Conservation (phyloP, 2,329 filamentous ascomycete genomes). For the Xylariales sp. region DNA sequence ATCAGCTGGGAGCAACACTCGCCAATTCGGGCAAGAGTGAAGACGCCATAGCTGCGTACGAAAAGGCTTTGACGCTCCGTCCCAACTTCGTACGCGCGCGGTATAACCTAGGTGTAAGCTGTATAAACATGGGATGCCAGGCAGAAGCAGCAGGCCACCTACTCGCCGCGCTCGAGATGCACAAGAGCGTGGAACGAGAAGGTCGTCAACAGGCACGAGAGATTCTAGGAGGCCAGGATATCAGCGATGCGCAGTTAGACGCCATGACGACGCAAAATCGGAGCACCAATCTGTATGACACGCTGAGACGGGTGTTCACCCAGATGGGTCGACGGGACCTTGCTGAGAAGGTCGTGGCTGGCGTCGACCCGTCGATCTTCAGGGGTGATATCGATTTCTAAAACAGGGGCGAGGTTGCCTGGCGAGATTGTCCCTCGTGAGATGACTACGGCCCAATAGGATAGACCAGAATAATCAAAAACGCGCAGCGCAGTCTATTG, state of each 20-base stretch:
- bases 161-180: constrained; percentile 88
- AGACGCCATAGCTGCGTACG: constrained; percentile 95
- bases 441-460: too few relatives aligned
- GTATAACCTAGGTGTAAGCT: constrained; percentile 94
- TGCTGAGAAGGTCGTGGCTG: constrained; percentile 78
- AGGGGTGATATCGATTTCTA: constrained; percentile 85
- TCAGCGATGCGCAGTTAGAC: constrained; percentile 69
- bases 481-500: too few relatives aligned
- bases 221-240: constrained; percentile 58
- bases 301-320: constrained; percentile 86
- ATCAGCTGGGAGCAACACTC: constrained; percentile 89
- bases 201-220: constrained; percentile 79
- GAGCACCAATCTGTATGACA: constrained; percentile 95
- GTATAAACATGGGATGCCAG: constrained; percentile 96
- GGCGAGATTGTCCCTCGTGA: too few relatives aligned
- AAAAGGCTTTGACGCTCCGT: constrained; percentile 81
- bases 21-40: constrained; percentile 91
- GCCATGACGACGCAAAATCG: constrained; percentile 91
- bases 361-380: constrained; percentile 88
- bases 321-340: constrained; percentile 91
- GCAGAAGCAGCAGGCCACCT: constrained; percentile 90
- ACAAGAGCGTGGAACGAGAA: constrained; percentile 85
- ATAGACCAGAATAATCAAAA: too few relatives aligned
- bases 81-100: constrained; percentile 96
- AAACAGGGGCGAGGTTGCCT: constrained; percentile 3